These are phyloP conservation scores for Colletotrichum brevisporum DNA, from an alignment of 2,329 filamentous ascomycete species.

Conservation along the genomic window DNA sequence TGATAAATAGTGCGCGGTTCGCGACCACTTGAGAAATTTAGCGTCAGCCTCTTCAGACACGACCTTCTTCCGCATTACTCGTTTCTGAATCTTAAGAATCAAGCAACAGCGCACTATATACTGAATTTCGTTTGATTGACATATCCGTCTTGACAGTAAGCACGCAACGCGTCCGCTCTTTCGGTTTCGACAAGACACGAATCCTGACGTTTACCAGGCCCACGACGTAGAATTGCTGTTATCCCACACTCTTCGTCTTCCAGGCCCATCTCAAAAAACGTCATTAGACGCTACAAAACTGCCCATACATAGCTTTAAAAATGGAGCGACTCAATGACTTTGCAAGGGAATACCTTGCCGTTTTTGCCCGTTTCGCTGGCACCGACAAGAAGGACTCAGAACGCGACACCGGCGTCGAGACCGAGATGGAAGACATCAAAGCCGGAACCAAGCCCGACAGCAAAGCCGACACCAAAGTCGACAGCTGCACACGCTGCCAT, in stretches of 20 bases:
- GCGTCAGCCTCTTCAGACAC: too few relatives aligned
- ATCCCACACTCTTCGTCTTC: slow-evolving; percentile 10
- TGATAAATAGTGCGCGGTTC: too few relatives aligned
- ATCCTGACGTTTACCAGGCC: slow-evolving; percentile 6
- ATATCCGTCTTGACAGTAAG: slow-evolving; percentile 14
- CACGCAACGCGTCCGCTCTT: slow-evolving; percentile 5
- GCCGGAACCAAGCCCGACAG: neutral
- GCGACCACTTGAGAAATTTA: too few relatives aligned
- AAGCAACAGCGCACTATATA: too few relatives aligned
- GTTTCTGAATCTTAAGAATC: too few relatives aligned
- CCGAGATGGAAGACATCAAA: neutral
- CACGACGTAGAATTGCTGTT: slow-evolving; percentile 2
- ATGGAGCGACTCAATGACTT: slow-evolving; percentile 20
- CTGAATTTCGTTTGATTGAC: too few relatives aligned
- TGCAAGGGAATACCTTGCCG: slow-evolving; percentile 4
- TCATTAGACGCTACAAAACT: neutral
- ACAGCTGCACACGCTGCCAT: slow-evolving; percentile 2
- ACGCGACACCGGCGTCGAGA: neutral
- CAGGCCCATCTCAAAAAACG: slow-evolving; percentile 1
- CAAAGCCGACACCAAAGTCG: slow-evolving; percentile 4
- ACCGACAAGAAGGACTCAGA: slow-evolving; percentile 1
- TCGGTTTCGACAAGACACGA: neutral
- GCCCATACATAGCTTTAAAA: neutral
- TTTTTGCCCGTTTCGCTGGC: slow-evolving; percentile 7
- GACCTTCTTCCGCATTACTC: too few relatives aligned